phyloP scores from a whole-genome alignment of 352 stramenopile species.

The Pythium brassicae region DNA sequence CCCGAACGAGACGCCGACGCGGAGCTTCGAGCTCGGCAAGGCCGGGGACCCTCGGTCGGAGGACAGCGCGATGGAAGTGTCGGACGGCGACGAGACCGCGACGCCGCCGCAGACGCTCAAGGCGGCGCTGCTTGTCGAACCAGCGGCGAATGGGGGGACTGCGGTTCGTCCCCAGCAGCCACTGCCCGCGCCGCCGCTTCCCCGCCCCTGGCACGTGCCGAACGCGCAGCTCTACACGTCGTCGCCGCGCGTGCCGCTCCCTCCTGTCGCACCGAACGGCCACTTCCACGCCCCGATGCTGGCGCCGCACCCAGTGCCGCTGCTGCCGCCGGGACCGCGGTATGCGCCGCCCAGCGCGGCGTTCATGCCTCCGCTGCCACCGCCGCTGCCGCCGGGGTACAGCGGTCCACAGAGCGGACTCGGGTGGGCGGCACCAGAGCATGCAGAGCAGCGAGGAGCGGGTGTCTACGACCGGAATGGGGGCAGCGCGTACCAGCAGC shows the following conservation, averaged over 20 bases:
- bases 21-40: constrained; percentile 16
- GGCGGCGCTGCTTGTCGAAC: neutral
- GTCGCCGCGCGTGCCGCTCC: constrained; percentile 18
- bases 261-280: constrained; percentile 14
- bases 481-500: neutral
- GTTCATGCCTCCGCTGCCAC: constrained; percentile 15
- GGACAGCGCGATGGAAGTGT: constrained; percentile 74
- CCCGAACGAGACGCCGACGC: constrained; percentile 12
- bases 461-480: constrained; percentile 7
- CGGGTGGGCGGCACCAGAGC: neutral
- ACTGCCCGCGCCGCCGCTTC: constrained; percentile 9
- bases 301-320: constrained; percentile 2
- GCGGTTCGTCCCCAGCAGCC: constrained; percentile 7
- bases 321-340: constrained; percentile 15
- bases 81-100: constrained; percentile 36
- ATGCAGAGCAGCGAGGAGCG: constrained; percentile 3
- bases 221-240: constrained; percentile 12
- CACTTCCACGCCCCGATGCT: constrained; percentile 4
- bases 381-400: constrained; percentile 10
- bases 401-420: constrained; percentile 2
- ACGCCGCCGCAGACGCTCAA: neutral
- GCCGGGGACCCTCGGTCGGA: constrained; percentile 9
- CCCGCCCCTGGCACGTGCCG: constrained; percentile 19
- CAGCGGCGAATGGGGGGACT: neutral
- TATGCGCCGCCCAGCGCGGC: constrained; percentile 9